A percentile compares a stretch with the other conserved stretches of the same genome.
Evolutionary conservation across 129 eudicot genomes (phyloP).

Genomic region (Scalesia atractyloides): DNA sequence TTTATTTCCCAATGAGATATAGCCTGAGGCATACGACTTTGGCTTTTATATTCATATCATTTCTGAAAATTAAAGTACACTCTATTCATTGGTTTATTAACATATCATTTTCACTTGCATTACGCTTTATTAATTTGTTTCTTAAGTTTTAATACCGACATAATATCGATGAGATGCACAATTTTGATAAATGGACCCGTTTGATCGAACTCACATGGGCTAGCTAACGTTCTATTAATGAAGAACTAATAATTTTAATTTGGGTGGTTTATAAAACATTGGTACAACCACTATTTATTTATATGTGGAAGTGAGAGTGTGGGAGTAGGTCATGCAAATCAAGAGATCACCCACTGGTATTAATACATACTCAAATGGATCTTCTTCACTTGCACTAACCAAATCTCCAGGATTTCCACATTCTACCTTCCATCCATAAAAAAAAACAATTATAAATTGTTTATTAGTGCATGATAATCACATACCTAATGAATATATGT

Average conservation of each 20-base stretch:
- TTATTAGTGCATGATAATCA: background rate
- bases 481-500: no score
- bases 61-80: no score
- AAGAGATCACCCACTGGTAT: slow-evolving; percentile 38
- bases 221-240: slow-evolving; percentile 31
- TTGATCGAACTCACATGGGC: slow-evolving; percentile 45
- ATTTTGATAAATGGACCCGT: slow-evolving; percentile 36
- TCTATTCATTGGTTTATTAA: background rate
- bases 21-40: no score
- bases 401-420: slow-evolving; percentile 31
- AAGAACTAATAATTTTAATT: slow-evolving; percentile 26
- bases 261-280: slow-evolving; percentile 34
- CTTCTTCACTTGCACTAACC: slow-evolving; percentile 31
- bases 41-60: no score
- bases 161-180: background rate
- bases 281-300: slow-evolving; percentile 44
- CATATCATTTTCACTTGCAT: background rate
- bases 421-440: slow-evolving; percentile 26
- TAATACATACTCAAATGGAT: slow-evolving; percentile 19
- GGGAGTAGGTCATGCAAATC: slow-evolving; percentile 40
- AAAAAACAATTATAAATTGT: background rate
- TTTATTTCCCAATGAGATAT: no score
- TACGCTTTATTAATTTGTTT: background rate
- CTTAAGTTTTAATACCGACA: background rate
- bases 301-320: slow-evolving; percentile 30